These are phyloP conservation scores for Sicyos edulis DNA, from an alignment of 306 rosid species.

Conservation along the genomic window DNA sequence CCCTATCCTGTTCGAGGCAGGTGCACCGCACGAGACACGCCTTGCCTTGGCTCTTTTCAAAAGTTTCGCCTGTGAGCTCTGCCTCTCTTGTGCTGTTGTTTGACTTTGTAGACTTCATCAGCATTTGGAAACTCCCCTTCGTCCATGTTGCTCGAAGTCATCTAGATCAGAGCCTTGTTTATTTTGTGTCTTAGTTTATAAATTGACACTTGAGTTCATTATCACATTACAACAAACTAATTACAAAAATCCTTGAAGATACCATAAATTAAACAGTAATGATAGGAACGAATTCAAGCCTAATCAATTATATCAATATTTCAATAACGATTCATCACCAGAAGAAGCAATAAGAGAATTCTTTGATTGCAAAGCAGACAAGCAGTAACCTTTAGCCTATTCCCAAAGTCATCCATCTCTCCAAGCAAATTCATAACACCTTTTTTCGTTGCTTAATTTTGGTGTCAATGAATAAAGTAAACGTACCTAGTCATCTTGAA, in stretches of 20 bases:
- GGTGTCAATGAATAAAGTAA: neutral
- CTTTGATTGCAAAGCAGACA: neutral
- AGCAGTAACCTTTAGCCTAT: neutral
- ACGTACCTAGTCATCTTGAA: neutral
- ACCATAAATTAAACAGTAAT: neutral
- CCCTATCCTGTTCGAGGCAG: conserved; percentile 30
- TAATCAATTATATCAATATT: neutral
- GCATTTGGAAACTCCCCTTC: too few relatives aligned
- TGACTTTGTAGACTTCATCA: too few relatives aligned
- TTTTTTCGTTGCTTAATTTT: neutral
- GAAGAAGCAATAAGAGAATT: neutral
- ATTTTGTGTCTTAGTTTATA: too few relatives aligned
- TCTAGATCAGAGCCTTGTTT: too few relatives aligned
- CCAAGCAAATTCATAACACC: neutral
- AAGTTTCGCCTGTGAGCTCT: too few relatives aligned
- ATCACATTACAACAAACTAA: neutral
- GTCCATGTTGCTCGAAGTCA: too few relatives aligned
- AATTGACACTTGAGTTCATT: too few relatives aligned
- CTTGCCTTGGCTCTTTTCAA: too few relatives aligned
- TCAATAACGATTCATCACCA: neutral
- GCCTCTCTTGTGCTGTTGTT: too few relatives aligned
- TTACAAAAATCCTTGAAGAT: too few relatives aligned
- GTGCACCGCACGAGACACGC: conserved; percentile 22
- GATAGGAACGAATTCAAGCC: neutral
- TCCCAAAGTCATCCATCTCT: neutral